Conservation (phyloP, 805 yeast genomes). For the Myxozyma neotropica region DNA sequence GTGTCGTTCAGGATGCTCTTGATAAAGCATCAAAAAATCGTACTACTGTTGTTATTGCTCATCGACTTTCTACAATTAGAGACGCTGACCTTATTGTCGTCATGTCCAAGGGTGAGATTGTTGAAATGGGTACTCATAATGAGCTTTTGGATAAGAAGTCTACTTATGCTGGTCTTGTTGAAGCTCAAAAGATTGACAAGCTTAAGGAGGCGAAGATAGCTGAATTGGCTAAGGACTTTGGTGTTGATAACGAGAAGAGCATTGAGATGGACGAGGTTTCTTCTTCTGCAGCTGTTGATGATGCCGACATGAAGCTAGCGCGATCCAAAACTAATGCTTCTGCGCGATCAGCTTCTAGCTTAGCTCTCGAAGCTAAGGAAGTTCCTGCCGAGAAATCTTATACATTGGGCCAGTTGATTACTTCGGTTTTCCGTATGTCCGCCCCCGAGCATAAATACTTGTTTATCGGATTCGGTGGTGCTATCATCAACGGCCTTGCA, state of each 20-base stretch:
- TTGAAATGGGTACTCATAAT: conserved; percentile 49
- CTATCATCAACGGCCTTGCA: conserved; percentile 26
- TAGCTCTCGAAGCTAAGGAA: conserved; percentile 1
- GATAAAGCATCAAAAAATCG: conserved; percentile 37
- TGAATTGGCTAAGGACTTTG: conserved; percentile 47
- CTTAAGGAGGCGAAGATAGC: conserved; percentile 41
- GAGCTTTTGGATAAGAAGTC: conserved; percentile 42
- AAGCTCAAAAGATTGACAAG: conserved; percentile 41
- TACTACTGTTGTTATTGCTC: conserved; percentile 83
- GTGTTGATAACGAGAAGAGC: conserved; percentile 35
- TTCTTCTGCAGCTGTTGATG: not conserved
- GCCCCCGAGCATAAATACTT: conserved; percentile 27
- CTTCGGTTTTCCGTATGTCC: conserved; percentile 21
- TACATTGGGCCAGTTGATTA: conserved; percentile 16
- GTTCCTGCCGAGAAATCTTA: conserved; percentile 6
- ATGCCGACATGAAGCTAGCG: conserved; percentile 8
- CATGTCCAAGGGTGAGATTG: conserved; percentile 53
- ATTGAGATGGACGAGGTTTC: conserved; percentile 4
- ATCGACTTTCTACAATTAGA: conserved; percentile 81
- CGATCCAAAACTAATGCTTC: conserved; percentile 37
- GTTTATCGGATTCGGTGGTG: conserved; percentile 26
- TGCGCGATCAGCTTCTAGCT: conserved; percentile 27
- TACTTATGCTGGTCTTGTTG: conserved; percentile 42
- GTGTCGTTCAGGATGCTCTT: conserved; percentile 58
- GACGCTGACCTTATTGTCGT: conserved; percentile 61